phyloP scores from a whole-genome alignment of 306 rosid species.

The Hippophae rhamnoides region DNA sequence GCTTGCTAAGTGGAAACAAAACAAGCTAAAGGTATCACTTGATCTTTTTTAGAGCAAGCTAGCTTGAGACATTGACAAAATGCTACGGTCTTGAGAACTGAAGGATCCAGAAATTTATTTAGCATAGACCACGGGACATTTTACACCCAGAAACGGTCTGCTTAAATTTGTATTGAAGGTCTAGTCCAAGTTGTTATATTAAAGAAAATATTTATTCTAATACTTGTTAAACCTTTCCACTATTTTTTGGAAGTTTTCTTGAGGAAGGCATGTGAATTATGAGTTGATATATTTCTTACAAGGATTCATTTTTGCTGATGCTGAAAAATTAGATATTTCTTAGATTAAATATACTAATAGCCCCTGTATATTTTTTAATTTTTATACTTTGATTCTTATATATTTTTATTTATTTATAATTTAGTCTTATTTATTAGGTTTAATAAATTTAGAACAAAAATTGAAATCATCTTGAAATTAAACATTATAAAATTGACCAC shows the following conservation, averaged over 20 bases:
- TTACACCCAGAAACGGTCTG: background rate
- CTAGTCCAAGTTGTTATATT: background rate
- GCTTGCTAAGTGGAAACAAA: conserved; percentile 95
- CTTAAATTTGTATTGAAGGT: background rate
- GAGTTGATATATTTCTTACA: too few relatives aligned
- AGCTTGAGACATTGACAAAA: conserved; percentile 11
- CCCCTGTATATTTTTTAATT: too few relatives aligned
- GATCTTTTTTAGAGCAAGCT: conserved; percentile 45
- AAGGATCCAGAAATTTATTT: background rate
- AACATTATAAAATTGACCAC: too few relatives aligned
- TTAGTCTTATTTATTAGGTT: too few relatives aligned
- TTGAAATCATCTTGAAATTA: too few relatives aligned
- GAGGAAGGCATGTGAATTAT: background rate
- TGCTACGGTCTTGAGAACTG: background rate
- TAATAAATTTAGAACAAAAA: too few relatives aligned
- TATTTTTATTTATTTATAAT: too few relatives aligned
- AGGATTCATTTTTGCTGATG: too few relatives aligned
- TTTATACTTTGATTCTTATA: too few relatives aligned
- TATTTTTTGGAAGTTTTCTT: background rate
- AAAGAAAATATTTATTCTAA: background rate
- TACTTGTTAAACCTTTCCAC: background rate
- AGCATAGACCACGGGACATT: background rate
- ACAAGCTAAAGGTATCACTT: conserved; percentile 77
- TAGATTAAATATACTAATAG: too few relatives aligned
- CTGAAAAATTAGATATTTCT: too few relatives aligned